Evolutionary conservation across 2,329 filamentous ascomycete genomes (phyloP).

Genomic region (Neoscytalidium dimidiatum): DNA sequence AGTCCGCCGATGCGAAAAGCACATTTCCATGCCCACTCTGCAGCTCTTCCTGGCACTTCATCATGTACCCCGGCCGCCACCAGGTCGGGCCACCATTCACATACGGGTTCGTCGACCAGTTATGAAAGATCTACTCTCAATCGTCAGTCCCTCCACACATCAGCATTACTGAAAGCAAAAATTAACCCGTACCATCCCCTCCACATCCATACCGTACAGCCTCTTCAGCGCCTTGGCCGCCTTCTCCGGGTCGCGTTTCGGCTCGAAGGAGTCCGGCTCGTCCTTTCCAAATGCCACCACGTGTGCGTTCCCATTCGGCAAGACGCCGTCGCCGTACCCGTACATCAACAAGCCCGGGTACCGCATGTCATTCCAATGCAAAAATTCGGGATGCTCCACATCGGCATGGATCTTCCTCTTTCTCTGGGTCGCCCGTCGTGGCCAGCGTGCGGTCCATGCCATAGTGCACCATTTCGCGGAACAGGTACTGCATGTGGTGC

Average conservation of each 20-base stretch:
- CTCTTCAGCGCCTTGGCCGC: neutral
- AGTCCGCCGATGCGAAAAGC: neutral
- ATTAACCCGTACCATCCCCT: neutral
- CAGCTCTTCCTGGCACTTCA: neutral
- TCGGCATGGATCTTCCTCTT: neutral
- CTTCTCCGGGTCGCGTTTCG: neutral
- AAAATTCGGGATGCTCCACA: neutral
- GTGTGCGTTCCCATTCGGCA: neutral
- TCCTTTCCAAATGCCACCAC: neutral
- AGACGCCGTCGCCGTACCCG: neutral
- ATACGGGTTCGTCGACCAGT: neutral
- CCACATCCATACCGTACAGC: neutral
- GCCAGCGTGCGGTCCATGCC: neutral
- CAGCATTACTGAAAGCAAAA: neutral
- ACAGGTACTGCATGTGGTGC: neutral
- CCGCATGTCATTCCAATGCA: neutral
- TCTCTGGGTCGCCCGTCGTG: neutral
- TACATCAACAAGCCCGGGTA: neutral
- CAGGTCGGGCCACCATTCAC: neutral
- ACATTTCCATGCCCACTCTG: neutral
- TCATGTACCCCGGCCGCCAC: neutral
- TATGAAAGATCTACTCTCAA: neutral
- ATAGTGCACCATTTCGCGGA: neutral
- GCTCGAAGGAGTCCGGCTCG: neutral
- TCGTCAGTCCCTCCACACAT: neutral